Evolutionary conservation across 257 asterid genomes (phyloP), one percentile per base, ranked within the genome.

Genomic region (Ilex asprella): DNA sequence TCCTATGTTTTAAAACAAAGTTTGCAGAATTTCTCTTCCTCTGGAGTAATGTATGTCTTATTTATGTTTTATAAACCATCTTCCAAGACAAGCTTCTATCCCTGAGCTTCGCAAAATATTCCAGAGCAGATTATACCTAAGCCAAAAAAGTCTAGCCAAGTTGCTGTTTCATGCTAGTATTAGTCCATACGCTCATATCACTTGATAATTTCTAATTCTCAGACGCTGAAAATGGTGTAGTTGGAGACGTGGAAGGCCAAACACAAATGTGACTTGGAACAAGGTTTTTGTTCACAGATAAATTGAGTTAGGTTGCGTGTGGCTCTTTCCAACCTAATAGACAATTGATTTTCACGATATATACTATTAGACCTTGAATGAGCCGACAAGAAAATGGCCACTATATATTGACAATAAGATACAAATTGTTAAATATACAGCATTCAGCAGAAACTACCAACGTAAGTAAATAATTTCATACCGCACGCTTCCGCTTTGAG

Each of bases 401-500:
- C 85, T 78, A 72, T 72, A 77, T 76, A 63, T 67, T 2, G 14
- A 15, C 0, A 53, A 57, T 66, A 79, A 76, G 79, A 76, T 51
- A 50, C 76, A 64, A 67, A 60, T 50, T 46, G 66, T 63, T 67
- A 56, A 61, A 77, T 78, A 80, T 83, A 83, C 82, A 80, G 59
- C 49, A 59, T 76, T 68, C 75, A 54, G 62, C 30, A 39, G 50
- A 15, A 60, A 70, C 82, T 80, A 77, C 81, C 2, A 78, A 69
- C 84, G 79, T 55, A 66, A 57, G 7, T 66, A 56, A 60, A 67
- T 43, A 58, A 56, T 72, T 65, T 87, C 89, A 91, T 75, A 85
- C 96, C 65, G 87, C 73, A 53, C 97, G 94, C 91, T 87, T 87
- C 71, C 83, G 65, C 81, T 85, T 91, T 62, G 97, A 85, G 56